Evolutionary conservation across 768 basidiomycete species (phyloP), one percentile per base, ranked within the genome.

Genomic region (Artomyces pyxidatus): DNA sequence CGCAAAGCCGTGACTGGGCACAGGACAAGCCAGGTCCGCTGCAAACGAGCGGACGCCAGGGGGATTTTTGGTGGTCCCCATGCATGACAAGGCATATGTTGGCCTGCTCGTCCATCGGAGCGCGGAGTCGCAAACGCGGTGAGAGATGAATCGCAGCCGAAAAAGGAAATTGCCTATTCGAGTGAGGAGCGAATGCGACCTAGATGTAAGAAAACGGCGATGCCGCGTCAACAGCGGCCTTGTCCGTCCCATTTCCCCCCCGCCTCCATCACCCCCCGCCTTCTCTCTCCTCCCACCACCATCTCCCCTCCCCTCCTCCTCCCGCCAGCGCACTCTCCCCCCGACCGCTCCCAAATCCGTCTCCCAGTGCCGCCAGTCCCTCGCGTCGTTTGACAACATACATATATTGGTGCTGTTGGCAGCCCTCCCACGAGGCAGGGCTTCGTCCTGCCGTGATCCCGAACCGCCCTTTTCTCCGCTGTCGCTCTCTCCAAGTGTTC

Each of bases 111-210:
- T 35, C 32, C 39, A 40, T 14, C 39, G 22, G 19, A 40, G 26
- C 21, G 11, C 10, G 25, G 42, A 43, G 42, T 10, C 22, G 16
- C 22, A 25, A 22, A 28, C 16, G 39, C 25, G 6, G 39, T 45
- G 42, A 49, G 44, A 45, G 49, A 29, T 19, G 6, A 37, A 41
- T 42, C 14, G 44, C 38, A 25, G 28, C 42, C 52, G n/a, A 47
- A 40, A 49, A 55, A 55, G 51, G 54, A 38, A 55, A 55, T 37
- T 43, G 16, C 47, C 51, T 53, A 52, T 48, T 46, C 14, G 32
- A 32, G 43, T n/a, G 27, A 44, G 42, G 16, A 44, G 30, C 43
- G 16, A 37, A 46, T 32, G 32, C 30, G 30, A 37, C 16, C 30
- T 37, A 25, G 45, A 46, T 46, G 32, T 46, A 46, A 46, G 45